Evolutionary conservation across 1,284 basidiomycete genomes (phyloP).

Genomic region (Wolfiporia cocos): DNA sequence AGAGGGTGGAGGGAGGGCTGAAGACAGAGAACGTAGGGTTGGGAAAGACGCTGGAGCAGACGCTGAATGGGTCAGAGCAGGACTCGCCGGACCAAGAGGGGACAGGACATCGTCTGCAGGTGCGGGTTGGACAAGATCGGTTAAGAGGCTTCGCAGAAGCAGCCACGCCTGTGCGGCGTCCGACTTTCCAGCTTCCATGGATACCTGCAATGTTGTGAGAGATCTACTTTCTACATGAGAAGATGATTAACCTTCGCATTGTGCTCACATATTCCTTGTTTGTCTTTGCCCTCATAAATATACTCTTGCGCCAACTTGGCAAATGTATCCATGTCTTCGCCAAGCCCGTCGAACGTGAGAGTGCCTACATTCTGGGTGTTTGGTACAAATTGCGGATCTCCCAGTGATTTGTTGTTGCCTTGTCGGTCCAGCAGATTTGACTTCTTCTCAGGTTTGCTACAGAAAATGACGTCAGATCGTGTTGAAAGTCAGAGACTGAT

Average conservation of each 20-base stretch:
- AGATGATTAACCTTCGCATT: conserved; percentile 48
- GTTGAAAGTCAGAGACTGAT: neutral
- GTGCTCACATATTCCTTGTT: conserved; percentile 41
- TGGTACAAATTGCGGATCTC: conserved; percentile 43
- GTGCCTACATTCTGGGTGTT: conserved; percentile 50
- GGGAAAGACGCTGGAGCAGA: conserved; percentile 40
- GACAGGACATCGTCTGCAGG: conserved; percentile 23
- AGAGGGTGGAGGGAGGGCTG: conserved; percentile 5
- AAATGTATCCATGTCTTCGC: conserved; percentile 46
- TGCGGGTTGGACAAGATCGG: conserved; percentile 35
- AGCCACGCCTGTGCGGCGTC: conserved; percentile 68
- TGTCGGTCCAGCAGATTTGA: conserved; percentile 31
- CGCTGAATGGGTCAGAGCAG: conserved; percentile 31
- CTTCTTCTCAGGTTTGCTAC: conserved; percentile 46
- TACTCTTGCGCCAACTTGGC: conserved; percentile 63
- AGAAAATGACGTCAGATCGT: conserved; percentile 1
- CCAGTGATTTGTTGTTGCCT: conserved; percentile 40
- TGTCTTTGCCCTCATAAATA: conserved; percentile 50
- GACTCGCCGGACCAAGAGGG: conserved; percentile 13
- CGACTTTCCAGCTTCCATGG: conserved; percentile 52
- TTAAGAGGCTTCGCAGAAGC: conserved; percentile 54
- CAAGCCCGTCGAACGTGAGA: conserved; percentile 29
- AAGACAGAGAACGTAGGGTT: conserved; percentile 12
- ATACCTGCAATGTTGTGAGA: conserved; percentile 48
- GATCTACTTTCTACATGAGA: conserved; percentile 5